These are phyloP conservation scores for Aphanomyces invadans DNA, from an alignment of 352 stramenopile species.

Conservation along the genomic window DNA sequence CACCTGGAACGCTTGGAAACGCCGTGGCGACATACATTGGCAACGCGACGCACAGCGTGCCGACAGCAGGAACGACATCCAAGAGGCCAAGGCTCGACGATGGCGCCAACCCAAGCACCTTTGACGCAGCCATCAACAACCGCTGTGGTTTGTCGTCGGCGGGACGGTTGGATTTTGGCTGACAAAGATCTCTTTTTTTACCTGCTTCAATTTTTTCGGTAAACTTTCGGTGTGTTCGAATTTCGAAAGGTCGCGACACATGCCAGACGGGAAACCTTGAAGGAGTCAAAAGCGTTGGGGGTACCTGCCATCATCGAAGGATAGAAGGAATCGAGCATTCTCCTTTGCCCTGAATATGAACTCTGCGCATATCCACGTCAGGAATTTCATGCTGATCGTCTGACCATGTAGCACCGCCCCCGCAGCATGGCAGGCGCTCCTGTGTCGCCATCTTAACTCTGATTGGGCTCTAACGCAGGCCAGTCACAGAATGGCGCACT, in stretches of 20 bases:
- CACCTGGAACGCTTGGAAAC: slow-evolving; percentile 41
- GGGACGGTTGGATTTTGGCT: not conserved
- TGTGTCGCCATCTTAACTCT: too few species aligned
- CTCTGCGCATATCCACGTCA: too few species aligned
- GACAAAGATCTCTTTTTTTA: not conserved
- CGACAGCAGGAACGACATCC: slow-evolving; percentile 4
- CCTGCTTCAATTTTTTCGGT: not conserved
- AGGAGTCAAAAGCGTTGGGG: not conserved
- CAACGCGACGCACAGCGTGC: not conserved
- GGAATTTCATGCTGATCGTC: too few species aligned
- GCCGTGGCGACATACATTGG: slow-evolving; percentile 37
- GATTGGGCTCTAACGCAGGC: too few species aligned
- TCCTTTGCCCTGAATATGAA: not conserved
- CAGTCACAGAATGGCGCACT: too few species aligned
- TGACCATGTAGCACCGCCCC: too few species aligned
- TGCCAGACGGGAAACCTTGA: too few species aligned
- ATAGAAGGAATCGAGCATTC: not conserved
- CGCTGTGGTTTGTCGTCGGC: not conserved
- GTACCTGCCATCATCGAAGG: not conserved
- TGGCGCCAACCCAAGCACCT: not conserved
- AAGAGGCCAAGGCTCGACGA: not conserved
- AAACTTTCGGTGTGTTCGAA: not conserved
- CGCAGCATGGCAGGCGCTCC: too few species aligned
- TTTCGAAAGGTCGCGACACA: slow-evolving; percentile 14
- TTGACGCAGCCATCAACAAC: too few species aligned